Base-by-base conservation (phyloP, 2,329 filamentous ascomycete genomes). In the Trichoderma koningiopsis region DNA sequence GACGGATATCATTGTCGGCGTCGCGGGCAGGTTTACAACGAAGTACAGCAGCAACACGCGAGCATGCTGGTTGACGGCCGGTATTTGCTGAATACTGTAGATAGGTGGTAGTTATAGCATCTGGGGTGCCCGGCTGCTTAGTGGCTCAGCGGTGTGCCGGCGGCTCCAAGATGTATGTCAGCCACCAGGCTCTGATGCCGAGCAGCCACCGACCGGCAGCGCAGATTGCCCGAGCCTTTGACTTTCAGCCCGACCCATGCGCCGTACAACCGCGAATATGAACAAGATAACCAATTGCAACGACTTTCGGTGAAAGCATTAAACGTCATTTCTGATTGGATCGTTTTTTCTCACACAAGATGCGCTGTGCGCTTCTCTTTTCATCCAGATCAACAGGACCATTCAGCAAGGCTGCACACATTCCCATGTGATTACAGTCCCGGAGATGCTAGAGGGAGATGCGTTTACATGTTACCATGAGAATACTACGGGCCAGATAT, bases 1-100 rank as follows among this genome's bases (percentile, higher is more conserved):
- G 24, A 66, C 52, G 37, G 63, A 66, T 58, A 66, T 49, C 40
- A 55, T 66, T 55, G 57, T 59, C 11, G 47, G 43, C 0, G 53
- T 19, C 27, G 56, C n/a, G 4, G 57, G 35, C 33, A 19, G 40
- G 19, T 7, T 43, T n/a, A n/a, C 35, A 19, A 29, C 2, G 24
- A 19, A 37, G 47, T 11, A 14, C 33, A 49, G 8, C 19, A 10
- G 3, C 40, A 49, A 8, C 19, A 2, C 57, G 35, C 57, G 22
- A 24, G 55, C 55, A 35, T 56, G 52, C 55, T 22, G 33, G n/a
- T 14, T 27, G 40, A 49, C 33, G 14, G 22, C 24, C 24, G 22
- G 16, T 10, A 59, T 19, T 2, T 10, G 29, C 5, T 33, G n/a
- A 24, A 24, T 11, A 33, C 1, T 8, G 31, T 33, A 35, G 27